phyloP scores from a whole-genome alignment of 306 rosid genomes.

The Vicia villosa region DNA sequence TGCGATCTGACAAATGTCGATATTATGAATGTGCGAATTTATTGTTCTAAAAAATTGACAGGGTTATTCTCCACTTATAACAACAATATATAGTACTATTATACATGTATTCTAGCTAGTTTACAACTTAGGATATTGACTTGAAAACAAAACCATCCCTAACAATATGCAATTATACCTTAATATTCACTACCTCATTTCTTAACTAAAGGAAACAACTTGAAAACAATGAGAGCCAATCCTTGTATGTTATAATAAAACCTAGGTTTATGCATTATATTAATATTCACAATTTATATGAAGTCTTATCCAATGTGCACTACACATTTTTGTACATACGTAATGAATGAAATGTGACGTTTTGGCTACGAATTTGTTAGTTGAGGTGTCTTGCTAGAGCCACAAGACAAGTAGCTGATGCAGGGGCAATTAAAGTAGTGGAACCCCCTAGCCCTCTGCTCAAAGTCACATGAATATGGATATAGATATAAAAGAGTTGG shows the following conservation, averaged over 20 bases:
- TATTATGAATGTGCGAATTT: too few relatives aligned
- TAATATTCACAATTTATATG: not conserved
- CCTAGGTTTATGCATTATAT: not conserved
- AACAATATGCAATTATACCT: not conserved
- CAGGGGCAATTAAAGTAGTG: conserved; percentile 42
- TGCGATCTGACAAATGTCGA: too few relatives aligned
- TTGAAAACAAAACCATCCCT: not conserved
- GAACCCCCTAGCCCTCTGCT: conserved; percentile 24
- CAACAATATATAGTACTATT: too few relatives aligned
- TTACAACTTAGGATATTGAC: not conserved
- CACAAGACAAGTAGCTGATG: not conserved
- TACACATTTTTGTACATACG: not conserved
- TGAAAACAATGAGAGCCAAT: not conserved
- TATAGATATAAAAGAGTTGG: conserved; percentile 1
- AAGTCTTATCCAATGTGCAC: not conserved
- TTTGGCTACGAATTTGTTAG: conserved; percentile 4
- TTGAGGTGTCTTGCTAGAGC: conserved; percentile 2
- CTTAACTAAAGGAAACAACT: not conserved
- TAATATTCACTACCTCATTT: not conserved
- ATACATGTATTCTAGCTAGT: not conserved
- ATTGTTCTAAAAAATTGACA: too few relatives aligned
- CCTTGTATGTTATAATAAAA: not conserved
- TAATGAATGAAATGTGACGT: not conserved
- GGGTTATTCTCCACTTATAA: too few relatives aligned
- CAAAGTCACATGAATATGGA: conserved; percentile 42